These are phyloP conservation scores for Elaeis guineensis DNA, from an alignment of 176 grass and related monocot genomes.

Conservation along the genomic window DNA sequence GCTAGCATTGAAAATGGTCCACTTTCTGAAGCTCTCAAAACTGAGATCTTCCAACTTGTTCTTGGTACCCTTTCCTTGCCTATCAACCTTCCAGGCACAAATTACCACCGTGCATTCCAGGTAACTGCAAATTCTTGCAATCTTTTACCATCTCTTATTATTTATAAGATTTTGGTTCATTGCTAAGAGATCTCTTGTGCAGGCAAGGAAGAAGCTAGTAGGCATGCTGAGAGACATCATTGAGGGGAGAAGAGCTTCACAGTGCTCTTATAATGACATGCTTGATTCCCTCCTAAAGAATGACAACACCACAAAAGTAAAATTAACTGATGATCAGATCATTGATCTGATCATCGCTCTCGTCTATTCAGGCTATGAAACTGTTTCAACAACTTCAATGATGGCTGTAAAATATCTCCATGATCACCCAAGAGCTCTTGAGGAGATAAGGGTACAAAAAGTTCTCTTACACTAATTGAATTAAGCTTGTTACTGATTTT, in stretches of 20 bases:
- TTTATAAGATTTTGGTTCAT: not conserved
- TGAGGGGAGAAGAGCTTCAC: constrained; percentile 32
- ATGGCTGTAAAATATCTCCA: constrained; percentile 94
- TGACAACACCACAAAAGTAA: constrained; percentile 34
- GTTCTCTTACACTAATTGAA: not conserved
- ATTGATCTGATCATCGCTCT: constrained; percentile 86
- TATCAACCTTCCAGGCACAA: constrained; percentile 75
- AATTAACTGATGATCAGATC: constrained; percentile 75
- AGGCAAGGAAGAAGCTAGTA: constrained; percentile 93
- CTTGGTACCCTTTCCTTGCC: constrained; percentile 89
- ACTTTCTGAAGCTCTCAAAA: constrained; percentile 71
- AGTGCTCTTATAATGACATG: constrained; percentile 50
- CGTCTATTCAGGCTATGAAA: constrained; percentile 95
- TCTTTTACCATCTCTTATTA: not conserved
- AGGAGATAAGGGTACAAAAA: constrained; percentile 63
- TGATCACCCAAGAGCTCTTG: constrained; percentile 59
- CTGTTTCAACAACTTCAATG: constrained; percentile 90
- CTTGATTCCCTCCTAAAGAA: constrained; percentile 53
- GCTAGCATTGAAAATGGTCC: constrained; percentile 75
- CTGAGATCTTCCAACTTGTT: constrained; percentile 78
- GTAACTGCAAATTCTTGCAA: constrained; percentile 7
- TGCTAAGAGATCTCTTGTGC: constrained; percentile 2
- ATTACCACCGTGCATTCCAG: constrained; percentile 67
- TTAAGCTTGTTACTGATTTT: not conserved
- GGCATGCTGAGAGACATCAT: constrained; percentile 68